A percentile compares a stretch with the other conserved stretches of the same genome.
These are phyloP conservation scores for Dictyostelium brefeldianum DNA, from an alignment of 78 protist species.

Conservation along the genomic window DNA sequence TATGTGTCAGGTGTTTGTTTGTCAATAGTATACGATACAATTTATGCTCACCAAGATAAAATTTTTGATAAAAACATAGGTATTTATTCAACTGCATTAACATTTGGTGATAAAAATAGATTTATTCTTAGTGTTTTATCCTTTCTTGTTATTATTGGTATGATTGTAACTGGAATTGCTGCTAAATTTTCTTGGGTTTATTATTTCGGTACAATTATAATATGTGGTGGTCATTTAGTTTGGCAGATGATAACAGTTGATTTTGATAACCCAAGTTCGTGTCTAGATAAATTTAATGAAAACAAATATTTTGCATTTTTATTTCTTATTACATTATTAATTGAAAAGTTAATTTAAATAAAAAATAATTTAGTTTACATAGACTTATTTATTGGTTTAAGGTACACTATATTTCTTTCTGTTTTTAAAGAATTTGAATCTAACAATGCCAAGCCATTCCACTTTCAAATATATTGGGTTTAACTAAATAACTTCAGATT, in stretches of 20 bases:
- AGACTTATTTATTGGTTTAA: too few relatives aligned
- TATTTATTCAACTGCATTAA: constrained; percentile 92
- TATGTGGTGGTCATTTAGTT: constrained; percentile 61
- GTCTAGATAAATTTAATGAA: constrained; percentile 46
- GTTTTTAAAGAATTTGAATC: too few relatives aligned
- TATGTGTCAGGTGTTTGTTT: constrained; percentile 89
- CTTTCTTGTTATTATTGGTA: constrained; percentile 42
- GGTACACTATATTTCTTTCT: too few relatives aligned
- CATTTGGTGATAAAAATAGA: constrained; percentile 7
- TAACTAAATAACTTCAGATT: too few relatives aligned
- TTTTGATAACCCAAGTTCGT: constrained; percentile 46
- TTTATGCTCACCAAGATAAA: constrained; percentile 96
- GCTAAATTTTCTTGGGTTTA: constrained; percentile 43
- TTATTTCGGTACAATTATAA: constrained; percentile 25
- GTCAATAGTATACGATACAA: constrained; percentile 95
- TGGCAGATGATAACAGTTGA: constrained; percentile 89
- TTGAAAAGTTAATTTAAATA: constrained; percentile 5
- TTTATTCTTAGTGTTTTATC: constrained; percentile 58
- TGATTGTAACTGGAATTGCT: constrained; percentile 26
- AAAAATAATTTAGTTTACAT: not conserved
- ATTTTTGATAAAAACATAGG: constrained; percentile 89
- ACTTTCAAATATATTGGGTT: too few relatives aligned
- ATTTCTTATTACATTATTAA: constrained; percentile 18
- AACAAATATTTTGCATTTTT: constrained; percentile 39
- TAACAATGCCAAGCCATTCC: too few relatives aligned